phyloP scores from a whole-genome alignment of 306 rosid species.

The Cyamopsis tetragonoloba region DNA sequence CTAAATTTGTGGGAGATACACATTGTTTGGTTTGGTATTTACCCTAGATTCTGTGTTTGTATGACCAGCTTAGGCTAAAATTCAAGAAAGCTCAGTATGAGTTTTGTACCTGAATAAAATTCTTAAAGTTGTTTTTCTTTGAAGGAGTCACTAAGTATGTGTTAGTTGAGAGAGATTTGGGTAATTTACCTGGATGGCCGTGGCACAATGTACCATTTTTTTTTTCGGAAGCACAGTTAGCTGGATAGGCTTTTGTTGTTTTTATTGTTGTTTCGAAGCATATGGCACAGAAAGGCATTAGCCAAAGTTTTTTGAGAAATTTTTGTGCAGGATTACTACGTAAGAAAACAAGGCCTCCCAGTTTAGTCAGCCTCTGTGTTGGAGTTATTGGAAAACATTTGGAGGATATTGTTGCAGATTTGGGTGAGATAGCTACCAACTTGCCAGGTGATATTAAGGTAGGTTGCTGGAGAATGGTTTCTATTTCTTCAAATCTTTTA shows the following conservation, averaged over 20 bases:
- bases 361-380: constrained; percentile 66
- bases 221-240: background rate
- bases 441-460: constrained; percentile 87
- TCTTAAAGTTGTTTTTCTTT: background rate
- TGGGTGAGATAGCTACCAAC: constrained; percentile 57
- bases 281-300: background rate
- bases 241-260: too few relatives aligned
- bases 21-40: background rate
- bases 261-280: too few relatives aligned
- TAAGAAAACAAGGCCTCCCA: constrained; percentile 52
- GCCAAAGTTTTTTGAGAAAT: background rate
- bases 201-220: background rate
- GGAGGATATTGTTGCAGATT: constrained; percentile 72
- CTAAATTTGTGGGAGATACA: background rate
- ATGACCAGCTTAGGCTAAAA: background rate
- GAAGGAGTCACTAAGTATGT: background rate
- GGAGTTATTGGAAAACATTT: constrained; percentile 80
- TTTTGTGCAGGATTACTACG: constrained; percentile 42
- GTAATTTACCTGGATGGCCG: background rate
- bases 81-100: background rate
- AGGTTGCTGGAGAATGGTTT: background rate
- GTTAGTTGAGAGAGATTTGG: background rate
- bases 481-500: background rate
- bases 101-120: background rate
- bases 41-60: background rate